Evolutionary conservation across 1,284 basidiomycete genomes (phyloP).

Genomic region (Polyporus tsugae): DNA sequence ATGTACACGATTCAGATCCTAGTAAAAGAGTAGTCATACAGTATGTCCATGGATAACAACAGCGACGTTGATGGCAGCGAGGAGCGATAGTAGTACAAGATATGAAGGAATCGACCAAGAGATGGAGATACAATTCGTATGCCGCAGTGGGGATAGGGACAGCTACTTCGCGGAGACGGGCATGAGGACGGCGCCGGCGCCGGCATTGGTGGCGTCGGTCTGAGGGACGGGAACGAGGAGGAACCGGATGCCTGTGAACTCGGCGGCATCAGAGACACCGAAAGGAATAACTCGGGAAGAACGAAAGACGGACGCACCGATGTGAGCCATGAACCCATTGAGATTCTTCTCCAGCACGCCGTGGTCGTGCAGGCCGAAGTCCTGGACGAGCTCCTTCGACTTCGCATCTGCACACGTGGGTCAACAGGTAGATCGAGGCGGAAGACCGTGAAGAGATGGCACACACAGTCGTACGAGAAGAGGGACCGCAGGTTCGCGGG

Average conservation of each 20-base stretch:
- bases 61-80: neutral
- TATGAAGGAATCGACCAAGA: neutral
- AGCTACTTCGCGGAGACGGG: slow-evolving; percentile 1
- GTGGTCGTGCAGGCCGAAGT: slow-evolving; percentile 55
- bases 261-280: neutral
- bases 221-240: slow-evolving; percentile 11
- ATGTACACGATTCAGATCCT: neutral
- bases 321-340: slow-evolving; percentile 61
- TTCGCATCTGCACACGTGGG: slow-evolving; percentile 44
- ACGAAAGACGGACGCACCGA: slow-evolving; percentile 48
- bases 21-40: neutral
- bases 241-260: slow-evolving; percentile 12
- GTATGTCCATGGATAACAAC: neutral
- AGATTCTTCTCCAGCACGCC: slow-evolving; percentile 53
- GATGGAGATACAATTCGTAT: neutral
- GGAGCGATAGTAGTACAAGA: neutral
- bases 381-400: slow-evolving; percentile 49
- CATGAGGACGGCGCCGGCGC: neutral
- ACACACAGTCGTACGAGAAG: slow-evolving; percentile 59
- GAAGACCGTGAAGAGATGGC: neutral
- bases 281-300: neutral
- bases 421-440: too few species aligned
- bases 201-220: neutral
- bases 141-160: neutral
- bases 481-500: slow-evolving; percentile 58